Conservation (phyloP, 176 grass and related monocot species). For the Oryza nivara region DNA sequence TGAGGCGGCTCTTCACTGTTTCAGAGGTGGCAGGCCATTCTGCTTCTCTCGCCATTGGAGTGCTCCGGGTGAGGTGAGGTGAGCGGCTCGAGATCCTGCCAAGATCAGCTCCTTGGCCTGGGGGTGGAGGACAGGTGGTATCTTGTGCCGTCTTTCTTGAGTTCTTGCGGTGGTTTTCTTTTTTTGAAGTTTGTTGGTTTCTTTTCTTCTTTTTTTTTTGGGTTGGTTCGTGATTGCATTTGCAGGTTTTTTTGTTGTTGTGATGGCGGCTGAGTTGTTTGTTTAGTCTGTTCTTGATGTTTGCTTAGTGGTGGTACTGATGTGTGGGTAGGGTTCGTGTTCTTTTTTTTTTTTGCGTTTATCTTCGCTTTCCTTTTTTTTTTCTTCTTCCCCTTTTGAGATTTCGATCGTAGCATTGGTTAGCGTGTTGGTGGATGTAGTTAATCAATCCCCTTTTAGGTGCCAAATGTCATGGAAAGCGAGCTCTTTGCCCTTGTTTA, state of each 20-base stretch:
- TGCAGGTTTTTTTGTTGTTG: background rate
- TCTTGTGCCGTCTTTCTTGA: slow-evolving; percentile 28
- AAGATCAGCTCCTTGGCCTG: slow-evolving; percentile 15
- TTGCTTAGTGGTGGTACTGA: background rate
- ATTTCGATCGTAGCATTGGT: slow-evolving; percentile 5
- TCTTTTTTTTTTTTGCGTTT: slow-evolving; percentile 16
- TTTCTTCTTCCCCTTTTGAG: background rate
- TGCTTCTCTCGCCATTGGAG: slow-evolving; percentile 30
- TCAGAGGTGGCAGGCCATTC: too few relatives aligned
- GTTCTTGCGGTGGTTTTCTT: background rate
- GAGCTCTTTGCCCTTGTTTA: background rate
- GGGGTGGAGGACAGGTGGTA: slow-evolving; percentile 26
- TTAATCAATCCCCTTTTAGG: slow-evolving; percentile 26
- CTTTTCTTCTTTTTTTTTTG: background rate
- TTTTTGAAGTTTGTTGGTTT: background rate
- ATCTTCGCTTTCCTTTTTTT: background rate
- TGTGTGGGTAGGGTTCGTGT: slow-evolving; percentile 6
- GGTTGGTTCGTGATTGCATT: slow-evolving; percentile 23
- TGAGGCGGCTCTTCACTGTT: too few relatives aligned
- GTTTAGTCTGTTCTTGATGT: slow-evolving; percentile 22
- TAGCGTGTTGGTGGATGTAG: background rate
- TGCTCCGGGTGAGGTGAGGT: slow-evolving; percentile 40
- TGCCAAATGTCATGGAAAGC: slow-evolving; percentile 17
- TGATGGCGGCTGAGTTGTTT: background rate
- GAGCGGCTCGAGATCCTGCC: slow-evolving; percentile 28